These are phyloP conservation scores for Penicillium sp. DNA, from an alignment of 2,329 filamentous ascomycete species.

Conservation along the genomic window DNA sequence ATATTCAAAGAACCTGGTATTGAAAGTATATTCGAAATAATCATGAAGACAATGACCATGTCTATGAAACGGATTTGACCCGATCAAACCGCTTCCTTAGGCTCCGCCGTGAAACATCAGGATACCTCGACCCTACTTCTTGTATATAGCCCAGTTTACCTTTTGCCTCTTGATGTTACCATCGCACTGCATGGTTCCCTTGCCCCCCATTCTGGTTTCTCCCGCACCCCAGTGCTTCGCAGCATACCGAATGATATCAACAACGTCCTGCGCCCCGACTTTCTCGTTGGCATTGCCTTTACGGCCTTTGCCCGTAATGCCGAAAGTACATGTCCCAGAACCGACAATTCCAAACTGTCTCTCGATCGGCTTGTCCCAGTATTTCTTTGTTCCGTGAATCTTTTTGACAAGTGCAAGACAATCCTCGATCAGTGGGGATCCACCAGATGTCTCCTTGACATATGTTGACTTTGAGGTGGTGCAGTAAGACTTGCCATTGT, in stretches of 20 bases:
- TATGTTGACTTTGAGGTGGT: not conserved
- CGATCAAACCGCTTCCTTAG: not conserved
- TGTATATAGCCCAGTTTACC: conserved; percentile 21
- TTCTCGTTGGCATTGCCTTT: not conserved
- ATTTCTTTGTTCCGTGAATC: conserved; percentile 13
- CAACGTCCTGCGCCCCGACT: not conserved
- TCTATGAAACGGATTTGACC: not conserved
- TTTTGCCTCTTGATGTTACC: conserved; percentile 16
- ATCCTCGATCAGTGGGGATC: conserved; percentile 13
- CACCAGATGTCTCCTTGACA: conserved; percentile 27
- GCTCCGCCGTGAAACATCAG: not conserved
- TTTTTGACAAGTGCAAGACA: conserved; percentile 19
- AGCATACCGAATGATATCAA: not conserved
- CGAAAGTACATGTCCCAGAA: not conserved
- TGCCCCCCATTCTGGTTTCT: conserved; percentile 9
- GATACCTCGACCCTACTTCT: not conserved
- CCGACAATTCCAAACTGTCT: not conserved
- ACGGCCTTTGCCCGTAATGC: not conserved
- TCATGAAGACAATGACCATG: too few relatives aligned
- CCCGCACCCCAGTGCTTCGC: not conserved
- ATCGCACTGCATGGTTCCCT: conserved; percentile 20
- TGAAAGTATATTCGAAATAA: too few relatives aligned
- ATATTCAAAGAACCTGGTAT: too few relatives aligned
- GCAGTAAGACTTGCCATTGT: not conserved
- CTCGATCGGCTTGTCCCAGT: not conserved